A percentile compares a stretch with the other conserved stretches of the same genome.
Conservation (phyloP, 2,329 filamentous ascomycete genomes). For the Calonectria hawksworthii region DNA sequence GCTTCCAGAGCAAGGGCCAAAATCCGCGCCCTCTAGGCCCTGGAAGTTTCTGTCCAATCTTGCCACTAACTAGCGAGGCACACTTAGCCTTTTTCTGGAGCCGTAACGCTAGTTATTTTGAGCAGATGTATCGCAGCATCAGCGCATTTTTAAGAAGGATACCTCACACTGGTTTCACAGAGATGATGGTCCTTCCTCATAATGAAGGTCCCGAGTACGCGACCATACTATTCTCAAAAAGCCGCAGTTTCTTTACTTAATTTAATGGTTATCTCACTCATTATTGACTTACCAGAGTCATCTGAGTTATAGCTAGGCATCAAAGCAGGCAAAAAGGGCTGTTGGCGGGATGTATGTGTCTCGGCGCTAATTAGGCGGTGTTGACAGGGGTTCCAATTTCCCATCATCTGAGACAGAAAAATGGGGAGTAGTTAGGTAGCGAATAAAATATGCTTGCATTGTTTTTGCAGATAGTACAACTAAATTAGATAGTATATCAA, state of each 20-base stretch:
- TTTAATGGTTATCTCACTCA: no score
- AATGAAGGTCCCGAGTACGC: no score
- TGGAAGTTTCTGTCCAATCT: conserved; percentile 23
- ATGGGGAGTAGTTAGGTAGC: not conserved
- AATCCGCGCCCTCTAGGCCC: not conserved
- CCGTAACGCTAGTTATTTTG: conserved; percentile 17
- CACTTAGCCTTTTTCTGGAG: conserved; percentile 27
- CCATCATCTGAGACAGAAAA: not conserved
- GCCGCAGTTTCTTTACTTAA: no score
- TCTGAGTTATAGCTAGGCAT: no score
- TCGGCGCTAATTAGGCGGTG: not conserved
- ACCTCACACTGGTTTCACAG: conserved; percentile 20
- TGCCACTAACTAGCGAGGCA: conserved; percentile 32
- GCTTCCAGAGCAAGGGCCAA: conserved; percentile 31
- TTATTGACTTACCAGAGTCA: no score
- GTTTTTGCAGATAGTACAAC: not conserved
- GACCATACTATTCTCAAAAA: no score
- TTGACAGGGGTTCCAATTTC: not conserved
- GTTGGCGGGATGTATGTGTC: not conserved
- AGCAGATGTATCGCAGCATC: conserved; percentile 7
- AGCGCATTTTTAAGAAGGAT: conserved; percentile 21
- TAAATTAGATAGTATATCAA: not conserved
- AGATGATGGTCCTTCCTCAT: not conserved
- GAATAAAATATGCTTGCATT: not conserved
- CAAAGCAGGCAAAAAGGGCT: no score